These are phyloP conservation scores for Aspergillus vadensis DNA, from an alignment of 2,329 filamentous ascomycete genomes.

Conservation along the genomic window DNA sequence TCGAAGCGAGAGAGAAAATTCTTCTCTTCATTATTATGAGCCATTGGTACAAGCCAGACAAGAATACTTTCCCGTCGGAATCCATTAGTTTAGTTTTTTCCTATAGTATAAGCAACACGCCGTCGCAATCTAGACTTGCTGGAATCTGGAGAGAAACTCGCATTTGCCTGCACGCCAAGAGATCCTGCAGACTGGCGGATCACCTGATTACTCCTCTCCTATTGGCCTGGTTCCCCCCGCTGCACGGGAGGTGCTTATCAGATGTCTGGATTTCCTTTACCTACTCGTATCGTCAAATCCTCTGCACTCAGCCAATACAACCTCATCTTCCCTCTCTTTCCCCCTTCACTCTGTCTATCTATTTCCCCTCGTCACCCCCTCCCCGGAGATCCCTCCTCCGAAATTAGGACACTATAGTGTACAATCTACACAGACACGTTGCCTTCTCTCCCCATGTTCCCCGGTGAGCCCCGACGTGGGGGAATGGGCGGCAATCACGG, in stretches of 20 bases:
- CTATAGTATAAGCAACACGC: no score
- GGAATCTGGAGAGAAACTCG: background rate
- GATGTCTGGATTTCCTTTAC: background rate
- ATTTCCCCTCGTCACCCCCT: no score
- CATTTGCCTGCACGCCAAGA: background rate
- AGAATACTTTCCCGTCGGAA: no score
- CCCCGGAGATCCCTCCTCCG: background rate
- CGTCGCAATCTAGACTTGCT: no score
- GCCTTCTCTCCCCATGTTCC: background rate
- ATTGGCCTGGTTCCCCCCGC: background rate
- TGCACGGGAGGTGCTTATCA: background rate
- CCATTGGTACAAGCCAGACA: no score
- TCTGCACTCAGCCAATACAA: background rate
- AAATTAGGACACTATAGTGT: background rate
- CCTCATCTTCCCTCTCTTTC: no score
- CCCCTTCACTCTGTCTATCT: no score
- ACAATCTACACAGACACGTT: background rate
- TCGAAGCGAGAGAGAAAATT: no score
- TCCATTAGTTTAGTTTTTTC: no score
- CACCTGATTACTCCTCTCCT: background rate
- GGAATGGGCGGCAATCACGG: background rate
- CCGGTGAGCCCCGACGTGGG: conserved; percentile 2
- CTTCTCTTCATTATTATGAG: no score
- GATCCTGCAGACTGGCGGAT: background rate
- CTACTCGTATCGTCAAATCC: background rate